Conservation (phyloP, 805 yeast genomes). For the Kluyveromyces siamensis region DNA sequence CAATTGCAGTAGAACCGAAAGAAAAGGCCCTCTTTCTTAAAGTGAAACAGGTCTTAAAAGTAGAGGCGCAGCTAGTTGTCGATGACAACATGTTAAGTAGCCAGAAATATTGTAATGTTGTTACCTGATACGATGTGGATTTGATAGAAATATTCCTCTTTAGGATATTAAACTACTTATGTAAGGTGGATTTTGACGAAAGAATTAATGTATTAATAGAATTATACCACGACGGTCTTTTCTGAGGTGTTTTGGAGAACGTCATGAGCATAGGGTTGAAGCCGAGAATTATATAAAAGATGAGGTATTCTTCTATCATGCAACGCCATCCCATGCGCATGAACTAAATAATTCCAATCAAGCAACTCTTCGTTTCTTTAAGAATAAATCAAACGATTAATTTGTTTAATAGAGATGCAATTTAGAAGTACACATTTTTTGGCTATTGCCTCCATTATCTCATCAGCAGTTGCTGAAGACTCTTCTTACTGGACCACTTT, state of each 20-base stretch:
- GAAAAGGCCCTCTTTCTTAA: neutral
- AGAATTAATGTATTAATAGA: neutral
- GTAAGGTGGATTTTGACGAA: neutral
- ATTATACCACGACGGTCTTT: neutral
- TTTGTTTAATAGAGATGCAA: constrained; percentile 15
- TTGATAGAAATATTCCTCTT: neutral
- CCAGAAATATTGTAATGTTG: neutral
- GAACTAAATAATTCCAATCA: no score
- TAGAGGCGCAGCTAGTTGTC: neutral
- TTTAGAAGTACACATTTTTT: constrained; percentile 10
- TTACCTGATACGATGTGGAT: neutral
- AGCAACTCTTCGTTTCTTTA: no score
- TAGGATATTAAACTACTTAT: neutral
- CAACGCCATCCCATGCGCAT: no score
- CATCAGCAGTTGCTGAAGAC: constrained; percentile 12
- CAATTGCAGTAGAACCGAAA: neutral
- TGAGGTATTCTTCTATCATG: neutral
- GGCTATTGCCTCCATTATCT: constrained; percentile 12
- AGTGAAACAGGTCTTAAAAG: neutral
- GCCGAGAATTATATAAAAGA: neutral
- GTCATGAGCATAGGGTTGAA: neutral
- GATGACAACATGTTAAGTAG: neutral
- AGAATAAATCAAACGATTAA: neutral
- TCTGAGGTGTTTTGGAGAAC: neutral
- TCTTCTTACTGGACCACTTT: constrained; percentile 52